These are phyloP conservation scores for Lipomyces anomalus DNA, from an alignment of 805 yeast species.

Conservation along the genomic window DNA sequence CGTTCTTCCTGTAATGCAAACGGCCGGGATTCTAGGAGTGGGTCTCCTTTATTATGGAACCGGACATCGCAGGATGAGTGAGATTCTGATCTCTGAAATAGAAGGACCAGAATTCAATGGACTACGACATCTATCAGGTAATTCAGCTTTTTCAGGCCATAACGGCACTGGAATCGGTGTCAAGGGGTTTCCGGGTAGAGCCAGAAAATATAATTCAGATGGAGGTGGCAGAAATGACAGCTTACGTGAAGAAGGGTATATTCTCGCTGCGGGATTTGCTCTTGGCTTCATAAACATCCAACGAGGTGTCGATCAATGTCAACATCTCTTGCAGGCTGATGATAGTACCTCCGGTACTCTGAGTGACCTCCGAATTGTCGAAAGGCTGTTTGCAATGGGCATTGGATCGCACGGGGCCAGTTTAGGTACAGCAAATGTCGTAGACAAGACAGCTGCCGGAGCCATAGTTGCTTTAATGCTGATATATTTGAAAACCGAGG, in stretches of 20 bases:
- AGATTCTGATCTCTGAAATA: conserved; percentile 65
- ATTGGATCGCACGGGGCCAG: conserved; percentile 9
- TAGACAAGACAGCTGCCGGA: conserved; percentile 63
- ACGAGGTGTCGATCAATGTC: conserved; percentile 47
- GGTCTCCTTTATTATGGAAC: conserved; percentile 76
- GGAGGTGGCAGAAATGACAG: conserved; percentile 1
- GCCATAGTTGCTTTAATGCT: conserved; percentile 71
- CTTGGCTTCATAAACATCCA: conserved; percentile 82
- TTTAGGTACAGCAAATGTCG: conserved; percentile 47
- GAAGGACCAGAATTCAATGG: background rate
- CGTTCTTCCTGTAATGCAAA: conserved; percentile 75
- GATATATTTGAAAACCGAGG: conserved; percentile 64
- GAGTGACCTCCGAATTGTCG: conserved; percentile 60
- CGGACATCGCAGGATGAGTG: conserved; percentile 82
- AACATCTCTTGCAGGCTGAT: background rate
- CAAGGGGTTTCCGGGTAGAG: background rate
- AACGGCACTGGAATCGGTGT: background rate
- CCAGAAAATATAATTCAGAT: background rate
- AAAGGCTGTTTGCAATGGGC: conserved; percentile 53
- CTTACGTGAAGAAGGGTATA: conserved; percentile 60
- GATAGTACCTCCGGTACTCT: conserved; percentile 40
- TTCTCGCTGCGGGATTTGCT: conserved; percentile 83
- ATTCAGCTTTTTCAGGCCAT: background rate
- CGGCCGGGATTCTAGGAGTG: conserved; percentile 86
- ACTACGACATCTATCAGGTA: background rate